Evolutionary conservation across 2,329 filamentous ascomycete genomes (phyloP), one percentile per base, ranked within the genome.

Genomic region (Trichoderma arundinaceum): DNA sequence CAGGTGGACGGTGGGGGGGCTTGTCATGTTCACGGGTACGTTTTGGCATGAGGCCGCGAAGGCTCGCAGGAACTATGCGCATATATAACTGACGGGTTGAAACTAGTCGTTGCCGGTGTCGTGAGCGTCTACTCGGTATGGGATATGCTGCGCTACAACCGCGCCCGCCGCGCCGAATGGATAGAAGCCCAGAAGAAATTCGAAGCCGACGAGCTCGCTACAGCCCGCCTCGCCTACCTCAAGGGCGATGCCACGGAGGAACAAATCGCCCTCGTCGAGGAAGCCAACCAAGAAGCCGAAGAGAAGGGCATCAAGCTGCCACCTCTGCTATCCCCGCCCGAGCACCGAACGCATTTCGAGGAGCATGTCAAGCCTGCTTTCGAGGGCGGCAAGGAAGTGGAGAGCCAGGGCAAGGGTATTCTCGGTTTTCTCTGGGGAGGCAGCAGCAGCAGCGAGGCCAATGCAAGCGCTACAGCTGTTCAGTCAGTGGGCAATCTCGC

Each of bases 121-220:
- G 79, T 86, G 46, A 87, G 84, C 63, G 77, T 82, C 68, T 88
- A 87, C 79, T 86, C 86, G 41, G 83, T 85, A 17, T 83, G 80
- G 78, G 86, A 88, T 75, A 88, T 88, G 86, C 79, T 87, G 67
- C 79, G 81, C 62, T 84, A 85, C 76, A 88, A 88, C 80, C 83
- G 83, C 71, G 82, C 84, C 77, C 84, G 85, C 71, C 85, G 84
- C 72, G 78, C 77, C 72, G 86, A 88, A 74, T 88, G 86, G 79
- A 73, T 84, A 71, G 82, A 84, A 66, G 79, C 84, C 63, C 84
- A 87, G 72, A 80, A 81, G 75, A 77, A 81, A 67, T 78, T 87
- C 73, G 80, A 82, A 59, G 81, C 79, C 71, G 84, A 87, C 77
- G 80, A 80, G 69, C 82, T 88, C 64, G 81, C 84, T 69, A 80